A percentile compares a stretch with the other conserved stretches of the same genome.
Conservation (phyloP, 768 basidiomycete species). For the Candolleomyces aberdarensis region DNA sequence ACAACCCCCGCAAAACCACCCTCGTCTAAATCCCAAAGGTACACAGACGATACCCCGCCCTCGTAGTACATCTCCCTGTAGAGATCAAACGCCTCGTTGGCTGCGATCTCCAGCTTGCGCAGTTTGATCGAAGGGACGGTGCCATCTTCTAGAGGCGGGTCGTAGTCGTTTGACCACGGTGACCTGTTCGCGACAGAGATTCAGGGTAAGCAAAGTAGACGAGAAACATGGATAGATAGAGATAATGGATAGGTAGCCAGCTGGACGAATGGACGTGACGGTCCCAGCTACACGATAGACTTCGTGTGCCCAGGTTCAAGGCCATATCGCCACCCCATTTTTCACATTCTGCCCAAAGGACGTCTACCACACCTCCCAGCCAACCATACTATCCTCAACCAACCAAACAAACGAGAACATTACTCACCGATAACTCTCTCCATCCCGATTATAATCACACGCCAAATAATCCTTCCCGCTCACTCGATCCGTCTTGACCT, state of each 20-base stretch:
- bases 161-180: slow-evolving; percentile 97
- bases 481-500: slow-evolving; percentile 72
- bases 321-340: too few relatives aligned
- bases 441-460: slow-evolving; percentile 92
- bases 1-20: slow-evolving; percentile 97
- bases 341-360: too few relatives aligned
- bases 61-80: slow-evolving; percentile 99
- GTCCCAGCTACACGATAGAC: too few relatives aligned
- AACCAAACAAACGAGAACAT: not conserved
- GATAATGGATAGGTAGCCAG: too few relatives aligned
- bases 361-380: not conserved
- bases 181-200: slow-evolving; percentile 53
- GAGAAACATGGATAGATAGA: too few relatives aligned
- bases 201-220: not conserved
- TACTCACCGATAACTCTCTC: slow-evolving; percentile 82
- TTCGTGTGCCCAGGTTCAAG: too few relatives aligned
- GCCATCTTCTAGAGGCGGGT: slow-evolving; percentile 86
- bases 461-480: slow-evolving; percentile 89
- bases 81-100: slow-evolving; percentile 96
- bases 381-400: not conserved
- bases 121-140: slow-evolving; percentile 82
- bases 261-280: too few relatives aligned
- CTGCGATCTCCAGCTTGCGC: slow-evolving; percentile 86
- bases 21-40: slow-evolving; percentile 97
- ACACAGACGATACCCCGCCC: slow-evolving; percentile 96